Percentiles rank a stretch among this genome's conserved stretches.
Evolutionary conservation across 2,329 filamentous ascomycete species (phyloP).

Genomic region (Exophiala lecanii-corni): DNA sequence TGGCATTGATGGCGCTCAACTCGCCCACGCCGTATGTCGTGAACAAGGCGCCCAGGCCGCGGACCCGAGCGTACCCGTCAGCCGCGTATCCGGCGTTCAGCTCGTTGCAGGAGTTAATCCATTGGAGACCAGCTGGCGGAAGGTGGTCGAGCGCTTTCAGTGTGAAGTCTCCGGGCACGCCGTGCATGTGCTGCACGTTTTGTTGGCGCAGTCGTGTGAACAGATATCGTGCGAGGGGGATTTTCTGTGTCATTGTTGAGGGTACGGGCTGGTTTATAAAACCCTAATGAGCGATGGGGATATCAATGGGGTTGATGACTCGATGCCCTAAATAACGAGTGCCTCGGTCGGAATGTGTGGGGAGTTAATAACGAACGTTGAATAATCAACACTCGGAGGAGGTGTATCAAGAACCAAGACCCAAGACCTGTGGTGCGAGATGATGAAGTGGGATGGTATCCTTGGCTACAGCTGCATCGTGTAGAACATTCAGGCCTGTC

Average conservation of each 20-base stretch:
- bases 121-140: conserved; percentile 47
- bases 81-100: conserved; percentile 66
- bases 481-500: too few relatives aligned
- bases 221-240: conserved; percentile 42
- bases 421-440: too few relatives aligned
- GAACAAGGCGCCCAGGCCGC: conserved; percentile 32
- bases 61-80: conserved; percentile 68
- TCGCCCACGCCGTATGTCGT: conserved; percentile 60
- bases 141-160: conserved; percentile 52
- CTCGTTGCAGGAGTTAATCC: conserved; percentile 60
- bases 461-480: too few relatives aligned
- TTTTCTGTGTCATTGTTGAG: conserved; percentile 2
- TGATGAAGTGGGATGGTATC: too few relatives aligned
- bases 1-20: conserved; percentile 35
- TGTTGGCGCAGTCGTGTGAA: conserved; percentile 46
- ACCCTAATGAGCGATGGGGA: too few relatives aligned
- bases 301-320: too few relatives aligned
- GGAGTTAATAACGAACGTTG: too few relatives aligned
- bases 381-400: too few relatives aligned
- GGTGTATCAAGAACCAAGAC: too few relatives aligned
- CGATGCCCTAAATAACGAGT: too few relatives aligned
- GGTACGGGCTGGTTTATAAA: too few relatives aligned
- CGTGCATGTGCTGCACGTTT: conserved; percentile 46
- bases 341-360: too few relatives aligned
- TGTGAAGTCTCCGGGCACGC: conserved; percentile 45